Percentiles rank a stretch among this genome's conserved stretches.
Conservation (phyloP, 2,329 filamentous ascomycete species). For the Calonectria montana region DNA sequence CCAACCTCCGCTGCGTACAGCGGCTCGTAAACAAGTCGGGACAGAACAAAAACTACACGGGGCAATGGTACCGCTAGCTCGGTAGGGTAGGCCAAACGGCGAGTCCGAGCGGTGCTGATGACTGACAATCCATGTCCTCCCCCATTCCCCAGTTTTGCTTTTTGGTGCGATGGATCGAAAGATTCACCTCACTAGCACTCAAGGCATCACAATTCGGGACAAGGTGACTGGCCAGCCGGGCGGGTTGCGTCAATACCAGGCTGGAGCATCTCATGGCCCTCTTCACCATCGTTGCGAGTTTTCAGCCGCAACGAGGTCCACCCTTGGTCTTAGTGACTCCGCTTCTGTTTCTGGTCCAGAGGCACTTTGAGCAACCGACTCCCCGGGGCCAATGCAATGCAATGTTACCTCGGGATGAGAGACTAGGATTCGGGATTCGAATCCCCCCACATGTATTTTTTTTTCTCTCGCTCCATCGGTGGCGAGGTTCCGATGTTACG, state of each 20-base stretch:
- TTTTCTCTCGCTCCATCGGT: not conserved
- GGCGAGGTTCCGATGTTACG: conserved; percentile 14
- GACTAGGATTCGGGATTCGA: not conserved
- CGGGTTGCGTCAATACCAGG: conserved; percentile 17
- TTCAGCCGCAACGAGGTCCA: conserved; percentile 2
- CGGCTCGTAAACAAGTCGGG: not conserved
- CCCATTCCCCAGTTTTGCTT: not conserved
- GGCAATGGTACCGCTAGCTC: not conserved
- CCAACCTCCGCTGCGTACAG: not conserved
- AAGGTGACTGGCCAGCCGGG: not conserved
- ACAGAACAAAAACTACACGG: too few species aligned
- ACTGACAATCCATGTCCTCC: not conserved
- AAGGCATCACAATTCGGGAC: not conserved
- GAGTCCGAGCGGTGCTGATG: conserved; percentile 12
- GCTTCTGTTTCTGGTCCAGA: not conserved
- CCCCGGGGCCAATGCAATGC: not conserved
- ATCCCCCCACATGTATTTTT: conserved; percentile 1
- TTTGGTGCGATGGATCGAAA: not conserved
- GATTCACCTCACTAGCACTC: not conserved
- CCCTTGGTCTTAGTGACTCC: not conserved
- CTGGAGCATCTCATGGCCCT: conserved; percentile 22
- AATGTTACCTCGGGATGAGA: conserved; percentile 8
- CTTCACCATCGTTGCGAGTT: not conserved
- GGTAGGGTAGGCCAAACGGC: not conserved
- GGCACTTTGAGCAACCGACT: not conserved